A percentile compares a stretch with the other conserved stretches of the same genome.
These are phyloP conservation scores for Alternaria ventricosa DNA, from an alignment of 2,329 filamentous ascomycete species.

Conservation along the genomic window DNA sequence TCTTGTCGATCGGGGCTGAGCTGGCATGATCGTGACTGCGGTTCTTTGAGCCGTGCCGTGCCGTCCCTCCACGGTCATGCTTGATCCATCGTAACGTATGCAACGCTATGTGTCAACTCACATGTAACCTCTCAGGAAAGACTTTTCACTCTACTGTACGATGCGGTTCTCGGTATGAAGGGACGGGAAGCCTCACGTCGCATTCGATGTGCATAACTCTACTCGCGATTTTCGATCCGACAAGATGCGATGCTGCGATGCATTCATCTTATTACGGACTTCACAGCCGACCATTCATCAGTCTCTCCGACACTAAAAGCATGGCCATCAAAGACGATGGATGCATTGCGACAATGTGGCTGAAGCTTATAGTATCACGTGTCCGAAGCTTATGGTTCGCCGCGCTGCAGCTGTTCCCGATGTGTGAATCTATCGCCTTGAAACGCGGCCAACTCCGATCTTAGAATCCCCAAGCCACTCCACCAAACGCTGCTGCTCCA, in stretches of 20 bases:
- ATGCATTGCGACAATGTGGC: neutral
- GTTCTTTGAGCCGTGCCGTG: neutral
- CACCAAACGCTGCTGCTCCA: neutral
- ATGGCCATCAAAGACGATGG: neutral
- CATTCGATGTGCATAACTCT: neutral
- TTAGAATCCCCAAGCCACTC: slow-evolving; percentile 1
- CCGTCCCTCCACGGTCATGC: neutral
- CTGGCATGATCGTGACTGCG: neutral
- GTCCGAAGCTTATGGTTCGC: neutral
- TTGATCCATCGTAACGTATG: neutral
- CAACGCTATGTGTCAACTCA: neutral
- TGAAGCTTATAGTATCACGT: neutral
- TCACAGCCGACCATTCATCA: neutral
- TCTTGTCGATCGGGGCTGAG: neutral
- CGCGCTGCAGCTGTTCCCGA: neutral
- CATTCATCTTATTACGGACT: neutral
- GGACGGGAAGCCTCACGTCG: neutral
- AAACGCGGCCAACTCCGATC: neutral
- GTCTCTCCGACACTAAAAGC: neutral
- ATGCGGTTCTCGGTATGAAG: neutral
- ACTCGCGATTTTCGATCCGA: neutral
- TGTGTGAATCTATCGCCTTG: neutral
- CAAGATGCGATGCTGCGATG: neutral
- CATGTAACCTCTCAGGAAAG: neutral
- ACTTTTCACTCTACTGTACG: neutral